Percentiles rank a stretch among this genome's conserved stretches.
These are phyloP conservation scores for Coemansia sp. DNA, from an alignment of 192 early-diverging fungal species.

Conservation along the genomic window DNA sequence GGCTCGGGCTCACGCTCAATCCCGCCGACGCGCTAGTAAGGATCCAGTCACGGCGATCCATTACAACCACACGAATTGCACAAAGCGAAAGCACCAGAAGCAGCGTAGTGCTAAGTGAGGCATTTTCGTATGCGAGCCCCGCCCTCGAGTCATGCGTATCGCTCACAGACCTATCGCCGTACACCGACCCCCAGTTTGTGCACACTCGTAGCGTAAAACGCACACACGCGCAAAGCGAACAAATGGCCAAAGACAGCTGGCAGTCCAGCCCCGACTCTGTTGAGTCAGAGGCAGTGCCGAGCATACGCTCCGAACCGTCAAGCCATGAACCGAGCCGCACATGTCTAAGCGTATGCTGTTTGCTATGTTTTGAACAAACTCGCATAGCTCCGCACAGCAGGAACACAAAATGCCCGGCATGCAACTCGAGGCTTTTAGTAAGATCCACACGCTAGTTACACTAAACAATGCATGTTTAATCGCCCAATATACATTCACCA, in stretches of 20 bases:
- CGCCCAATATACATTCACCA: too few relatives aligned
- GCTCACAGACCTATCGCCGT: slow-evolving; percentile 11
- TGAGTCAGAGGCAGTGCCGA: background rate
- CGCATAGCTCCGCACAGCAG: background rate
- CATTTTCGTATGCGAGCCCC: slow-evolving; percentile 6
- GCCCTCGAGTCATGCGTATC: slow-evolving; percentile 17
- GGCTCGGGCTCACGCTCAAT: slow-evolving; percentile 42
- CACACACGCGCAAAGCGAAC: background rate
- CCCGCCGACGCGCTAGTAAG: slow-evolving; percentile 37
- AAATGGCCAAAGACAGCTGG: background rate
- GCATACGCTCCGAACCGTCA: background rate
- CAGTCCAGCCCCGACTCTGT: slow-evolving; percentile 1
- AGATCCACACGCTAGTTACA: background rate
- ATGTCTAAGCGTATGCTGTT: slow-evolving; percentile 9
- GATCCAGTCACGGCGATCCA: slow-evolving; percentile 23
- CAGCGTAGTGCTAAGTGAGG: slow-evolving; percentile 5
- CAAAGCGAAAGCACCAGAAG: background rate
- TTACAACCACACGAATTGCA: background rate
- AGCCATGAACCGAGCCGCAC: background rate
- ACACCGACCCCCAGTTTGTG: slow-evolving; percentile 12
- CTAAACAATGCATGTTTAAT: too few relatives aligned
- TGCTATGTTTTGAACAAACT: slow-evolving; percentile 43
- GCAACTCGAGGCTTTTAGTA: background rate
- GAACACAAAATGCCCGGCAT: background rate
- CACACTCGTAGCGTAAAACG: background rate